Percentiles rank a stretch among this genome's conserved stretches.
Conservation (phyloP, 73 alveolate genomes). For the Paramecium caudatum region DNA sequence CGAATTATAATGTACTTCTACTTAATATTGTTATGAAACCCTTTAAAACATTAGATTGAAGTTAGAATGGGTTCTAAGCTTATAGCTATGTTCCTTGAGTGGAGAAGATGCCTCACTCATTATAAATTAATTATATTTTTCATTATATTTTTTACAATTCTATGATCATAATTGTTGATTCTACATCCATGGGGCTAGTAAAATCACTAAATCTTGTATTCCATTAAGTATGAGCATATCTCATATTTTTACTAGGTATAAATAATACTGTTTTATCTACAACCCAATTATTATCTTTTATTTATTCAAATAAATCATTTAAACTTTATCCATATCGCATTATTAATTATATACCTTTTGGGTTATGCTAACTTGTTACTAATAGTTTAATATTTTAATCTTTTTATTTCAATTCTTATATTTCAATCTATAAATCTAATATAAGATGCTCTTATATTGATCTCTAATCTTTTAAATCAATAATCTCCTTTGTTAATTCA, state of each 20-base stretch:
- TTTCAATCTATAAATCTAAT: no score
- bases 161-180: background rate
- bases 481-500: no score
- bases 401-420: no score
- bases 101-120: constrained; percentile 50
- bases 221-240: background rate
- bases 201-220: background rate
- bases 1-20: background rate
- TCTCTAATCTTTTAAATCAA: no score
- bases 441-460: no score
- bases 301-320: no score
- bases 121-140: background rate
- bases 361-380: no score
- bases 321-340: no score
- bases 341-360: no score
- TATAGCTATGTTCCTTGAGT: constrained; percentile 1
- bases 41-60: background rate
- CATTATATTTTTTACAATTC: background rate
- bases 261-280: no score
- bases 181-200: background rate
- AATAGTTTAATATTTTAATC: no score
- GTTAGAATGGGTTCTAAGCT: constrained; percentile 51
- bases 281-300: no score
- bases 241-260: background rate
- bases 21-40: background rate